Conservation (phyloP, 495 filamentous ascomycete genomes). For the Letharia columbiana region DNA sequence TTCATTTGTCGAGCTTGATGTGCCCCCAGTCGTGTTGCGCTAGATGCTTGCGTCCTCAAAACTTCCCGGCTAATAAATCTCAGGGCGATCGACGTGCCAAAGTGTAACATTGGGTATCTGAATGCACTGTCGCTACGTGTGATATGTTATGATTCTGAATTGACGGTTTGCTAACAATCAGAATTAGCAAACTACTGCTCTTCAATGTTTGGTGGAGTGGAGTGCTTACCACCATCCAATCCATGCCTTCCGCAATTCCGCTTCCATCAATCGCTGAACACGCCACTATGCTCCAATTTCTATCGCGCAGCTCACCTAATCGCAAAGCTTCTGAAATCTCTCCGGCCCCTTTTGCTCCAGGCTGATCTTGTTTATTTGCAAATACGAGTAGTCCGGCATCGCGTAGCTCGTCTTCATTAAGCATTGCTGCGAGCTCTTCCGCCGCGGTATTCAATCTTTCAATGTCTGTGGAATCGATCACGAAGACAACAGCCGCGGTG, state of each 20-base stretch:
- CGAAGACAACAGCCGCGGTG: slow-evolving; percentile 97
- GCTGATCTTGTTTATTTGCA: slow-evolving; percentile 98
- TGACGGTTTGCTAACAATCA: slow-evolving; percentile 26
- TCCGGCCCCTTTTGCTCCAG: slow-evolving; percentile 89
- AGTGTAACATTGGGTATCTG: slow-evolving; percentile 3
- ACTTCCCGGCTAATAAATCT: too few species aligned
- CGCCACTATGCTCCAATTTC: slow-evolving; percentile 98
- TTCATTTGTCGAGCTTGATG: background rate
- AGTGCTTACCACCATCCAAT: slow-evolving; percentile 57
- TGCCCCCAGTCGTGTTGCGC: background rate
- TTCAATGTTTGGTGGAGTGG: background rate
- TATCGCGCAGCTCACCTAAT: slow-evolving; percentile 81
- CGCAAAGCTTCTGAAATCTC: slow-evolving; percentile 91
- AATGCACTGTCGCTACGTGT: background rate
- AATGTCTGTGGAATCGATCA: slow-evolving; percentile 96
- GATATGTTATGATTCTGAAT: slow-evolving; percentile 29
- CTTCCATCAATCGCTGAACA: slow-evolving; percentile 94
- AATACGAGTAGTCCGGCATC: slow-evolving; percentile 91
- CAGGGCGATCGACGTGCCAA: background rate
- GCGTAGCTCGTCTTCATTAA: slow-evolving; percentile 90
- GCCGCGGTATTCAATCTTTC: slow-evolving; percentile 84
- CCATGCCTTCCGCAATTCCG: slow-evolving; percentile 93
- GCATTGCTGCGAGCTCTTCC: slow-evolving; percentile 88
- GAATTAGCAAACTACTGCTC: background rate
- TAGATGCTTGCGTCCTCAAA: background rate